These are phyloP conservation scores for Vairimorpha ceranae DNA, from an alignment of 371 early-diverging fungal genomes.

Conservation along the genomic window DNA sequence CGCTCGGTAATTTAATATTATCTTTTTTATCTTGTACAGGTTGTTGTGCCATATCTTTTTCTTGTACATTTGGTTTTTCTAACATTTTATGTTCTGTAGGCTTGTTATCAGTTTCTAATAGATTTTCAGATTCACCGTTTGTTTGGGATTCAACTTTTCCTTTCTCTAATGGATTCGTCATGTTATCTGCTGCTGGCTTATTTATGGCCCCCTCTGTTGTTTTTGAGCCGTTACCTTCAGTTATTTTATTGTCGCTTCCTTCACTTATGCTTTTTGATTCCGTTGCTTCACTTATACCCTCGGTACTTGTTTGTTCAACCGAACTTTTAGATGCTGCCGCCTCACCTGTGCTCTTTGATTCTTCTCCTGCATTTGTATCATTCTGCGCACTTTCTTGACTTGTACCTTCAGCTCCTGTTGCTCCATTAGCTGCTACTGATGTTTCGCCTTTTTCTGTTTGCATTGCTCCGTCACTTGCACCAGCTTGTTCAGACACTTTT, in stretches of 20 bases:
- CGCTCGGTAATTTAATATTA: too few species aligned
- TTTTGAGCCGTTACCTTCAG: not conserved
- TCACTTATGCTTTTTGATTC: not conserved
- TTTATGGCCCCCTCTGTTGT: too few species aligned
- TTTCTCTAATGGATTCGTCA: too few species aligned
- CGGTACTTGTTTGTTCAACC: not conserved
- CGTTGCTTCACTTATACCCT: not conserved
- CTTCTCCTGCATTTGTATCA: not conserved
- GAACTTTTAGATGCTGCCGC: conserved; percentile 1
- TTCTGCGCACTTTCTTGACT: not conserved
- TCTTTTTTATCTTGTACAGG: too few species aligned
- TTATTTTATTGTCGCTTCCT: not conserved
- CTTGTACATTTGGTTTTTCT: not conserved
- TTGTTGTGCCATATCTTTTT: too few species aligned
- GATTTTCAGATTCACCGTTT: not conserved
- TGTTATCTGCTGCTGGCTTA: too few species aligned
- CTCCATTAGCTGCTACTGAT: not conserved
- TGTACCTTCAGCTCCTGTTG: not conserved
- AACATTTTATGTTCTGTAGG: not conserved
- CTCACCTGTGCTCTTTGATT: not conserved
- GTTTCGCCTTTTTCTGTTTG: not conserved
- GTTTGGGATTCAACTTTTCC: not conserved
- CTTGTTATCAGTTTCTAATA: not conserved
- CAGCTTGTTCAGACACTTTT: conserved; percentile 30
- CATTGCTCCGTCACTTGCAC: not conserved